Conservation (phyloP, 192 early-diverging fungal species). For the Mortierella hygrophila region DNA sequence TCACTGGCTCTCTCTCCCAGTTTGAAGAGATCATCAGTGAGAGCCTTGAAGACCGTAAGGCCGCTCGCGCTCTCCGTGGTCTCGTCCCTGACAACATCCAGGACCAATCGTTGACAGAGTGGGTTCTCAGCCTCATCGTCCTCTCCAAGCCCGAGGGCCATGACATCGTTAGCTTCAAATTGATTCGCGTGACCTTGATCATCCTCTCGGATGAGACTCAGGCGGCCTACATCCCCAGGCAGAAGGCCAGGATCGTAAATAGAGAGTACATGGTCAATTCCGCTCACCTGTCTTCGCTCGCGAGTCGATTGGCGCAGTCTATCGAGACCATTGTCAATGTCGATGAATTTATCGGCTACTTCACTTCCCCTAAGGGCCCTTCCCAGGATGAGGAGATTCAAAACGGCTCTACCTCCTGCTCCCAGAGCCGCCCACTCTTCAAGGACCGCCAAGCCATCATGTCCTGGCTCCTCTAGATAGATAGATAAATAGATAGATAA, state of each 20-base stretch:
- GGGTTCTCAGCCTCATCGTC: neutral
- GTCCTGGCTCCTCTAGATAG: no score
- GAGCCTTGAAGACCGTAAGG: neutral
- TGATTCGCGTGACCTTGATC: neutral
- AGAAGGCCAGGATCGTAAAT: no score
- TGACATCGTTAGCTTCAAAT: neutral
- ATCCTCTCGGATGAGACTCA: neutral
- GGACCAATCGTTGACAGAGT: neutral
- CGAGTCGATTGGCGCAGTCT: no score
- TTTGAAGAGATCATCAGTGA: constrained; percentile 5
- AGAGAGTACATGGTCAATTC: no score
- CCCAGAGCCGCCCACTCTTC: no score
- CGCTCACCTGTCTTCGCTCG: no score
- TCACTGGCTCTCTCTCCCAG: neutral
- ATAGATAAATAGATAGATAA: no score
- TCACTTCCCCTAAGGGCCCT: neutral
- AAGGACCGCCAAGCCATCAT: no score
- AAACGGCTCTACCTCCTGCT: no score
- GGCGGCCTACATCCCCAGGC: neutral
- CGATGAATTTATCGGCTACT: neutral
- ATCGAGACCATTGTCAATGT: no score
- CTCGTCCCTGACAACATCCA: neutral
- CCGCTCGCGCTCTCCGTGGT: constrained; percentile 5
- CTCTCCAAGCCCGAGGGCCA: neutral
- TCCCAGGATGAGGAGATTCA: no score